Evolutionary conservation across 1,284 basidiomycete genomes (phyloP).

Genomic region (Stygiomarasmius scandens): DNA sequence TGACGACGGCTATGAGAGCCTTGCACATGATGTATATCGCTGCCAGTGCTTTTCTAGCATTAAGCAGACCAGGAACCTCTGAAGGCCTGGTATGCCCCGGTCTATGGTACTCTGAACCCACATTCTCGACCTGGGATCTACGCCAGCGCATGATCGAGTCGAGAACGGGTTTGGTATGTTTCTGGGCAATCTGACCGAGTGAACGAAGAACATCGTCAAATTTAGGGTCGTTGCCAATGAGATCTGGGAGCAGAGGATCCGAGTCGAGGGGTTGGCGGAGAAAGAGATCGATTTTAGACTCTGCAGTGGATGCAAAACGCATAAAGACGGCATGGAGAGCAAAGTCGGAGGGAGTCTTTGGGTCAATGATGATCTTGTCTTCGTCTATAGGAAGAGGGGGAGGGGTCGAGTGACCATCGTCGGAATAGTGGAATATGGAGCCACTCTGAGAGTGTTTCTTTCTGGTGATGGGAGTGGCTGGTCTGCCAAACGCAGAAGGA

Average conservation of each 20-base stretch:
- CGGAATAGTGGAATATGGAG: constrained; percentile 69
- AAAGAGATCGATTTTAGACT: constrained; percentile 76
- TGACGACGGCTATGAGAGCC: constrained; percentile 78
- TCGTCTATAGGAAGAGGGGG: constrained; percentile 51
- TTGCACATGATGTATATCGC: constrained; percentile 89
- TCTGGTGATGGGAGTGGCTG: too few relatives aligned
- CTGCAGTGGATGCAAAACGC: constrained; percentile 78
- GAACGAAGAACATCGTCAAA: constrained; percentile 85
- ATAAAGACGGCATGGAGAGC: constrained; percentile 87
- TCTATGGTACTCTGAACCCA: constrained; percentile 56
- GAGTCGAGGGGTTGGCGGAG: constrained; percentile 68
- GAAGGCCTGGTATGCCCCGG: constrained; percentile 44
- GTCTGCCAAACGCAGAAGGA: constrained; percentile 45
- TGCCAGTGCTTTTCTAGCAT: constrained; percentile 79
- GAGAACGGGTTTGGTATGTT: constrained; percentile 82
- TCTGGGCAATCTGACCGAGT: constrained; percentile 85
- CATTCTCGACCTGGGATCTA: constrained; percentile 71
- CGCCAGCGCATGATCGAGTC: constrained; percentile 91
- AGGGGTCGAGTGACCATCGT: constrained; percentile 61
- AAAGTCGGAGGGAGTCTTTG: constrained; percentile 83
- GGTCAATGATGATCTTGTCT: constrained; percentile 67
- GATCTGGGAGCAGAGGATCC: constrained; percentile 66
- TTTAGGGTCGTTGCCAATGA: constrained; percentile 75
- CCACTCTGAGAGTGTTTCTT: constrained; percentile 76
- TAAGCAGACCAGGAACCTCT: constrained; percentile 63